Evolutionary conservation across 208 protist genomes (phyloP).

Genomic region (Trypanosoma platydactyli): DNA sequence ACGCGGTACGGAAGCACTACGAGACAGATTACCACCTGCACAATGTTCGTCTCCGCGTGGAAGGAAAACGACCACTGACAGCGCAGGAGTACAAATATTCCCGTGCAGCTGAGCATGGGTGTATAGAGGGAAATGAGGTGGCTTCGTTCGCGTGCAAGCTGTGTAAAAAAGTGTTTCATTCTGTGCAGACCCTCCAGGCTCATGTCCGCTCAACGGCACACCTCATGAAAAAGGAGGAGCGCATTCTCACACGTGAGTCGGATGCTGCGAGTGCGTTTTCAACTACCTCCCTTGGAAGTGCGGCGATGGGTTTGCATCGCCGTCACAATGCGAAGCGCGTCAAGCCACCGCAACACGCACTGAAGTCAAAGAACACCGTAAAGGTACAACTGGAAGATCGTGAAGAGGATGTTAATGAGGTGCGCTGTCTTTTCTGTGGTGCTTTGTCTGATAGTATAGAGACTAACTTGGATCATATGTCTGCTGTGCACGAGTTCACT

Average conservation of each 20-base stretch:
- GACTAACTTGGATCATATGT: conserved; percentile 70
- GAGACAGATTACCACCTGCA: conserved; percentile 72
- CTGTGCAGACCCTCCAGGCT: conserved; percentile 87
- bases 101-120: conserved; percentile 28
- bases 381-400: conserved; percentile 70
- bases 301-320: conserved; percentile 87
- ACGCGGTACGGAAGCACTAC: conserved; percentile 73
- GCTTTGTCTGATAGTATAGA: conserved; percentile 39
- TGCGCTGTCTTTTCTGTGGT: conserved; percentile 87
- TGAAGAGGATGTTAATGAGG: conserved; percentile 74
- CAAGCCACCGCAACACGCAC: conserved; percentile 4
- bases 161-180: conserved; percentile 90
- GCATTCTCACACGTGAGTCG: conserved; percentile 82
- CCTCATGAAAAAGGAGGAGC: conserved; percentile 90
- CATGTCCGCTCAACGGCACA: conserved; percentile 90
- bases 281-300: conserved; percentile 82
- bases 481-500: conserved; percentile 63
- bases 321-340: conserved; percentile 77
- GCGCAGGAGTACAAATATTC: conserved; percentile 52
- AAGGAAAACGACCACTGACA: conserved; percentile 70
- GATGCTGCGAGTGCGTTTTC: conserved; percentile 81
- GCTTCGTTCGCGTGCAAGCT: conserved; percentile 83
- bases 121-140: conserved; percentile 37
- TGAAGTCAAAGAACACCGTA: conserved; percentile 21
- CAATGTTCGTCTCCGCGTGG: conserved; percentile 85